Evolutionary conservation across 2,329 filamentous ascomycete species (phyloP), one percentile per base, ranked within the genome.

Genomic region (Penicillium occitanis): DNA sequence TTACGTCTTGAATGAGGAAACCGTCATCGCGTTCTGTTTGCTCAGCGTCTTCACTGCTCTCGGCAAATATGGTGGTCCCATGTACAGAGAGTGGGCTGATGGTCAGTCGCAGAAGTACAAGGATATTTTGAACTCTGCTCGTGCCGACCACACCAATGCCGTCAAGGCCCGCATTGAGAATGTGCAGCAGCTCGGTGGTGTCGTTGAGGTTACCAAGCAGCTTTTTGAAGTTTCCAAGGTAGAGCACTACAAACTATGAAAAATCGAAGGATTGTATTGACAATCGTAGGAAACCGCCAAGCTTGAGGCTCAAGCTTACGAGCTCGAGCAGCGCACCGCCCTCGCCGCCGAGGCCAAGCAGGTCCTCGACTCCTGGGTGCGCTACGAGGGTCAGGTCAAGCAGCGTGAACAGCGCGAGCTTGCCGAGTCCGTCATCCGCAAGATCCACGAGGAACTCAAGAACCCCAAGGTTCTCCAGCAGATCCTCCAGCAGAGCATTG

Each of bases 1-100:
- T 86, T 98, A 97, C 84, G 93, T 99, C 80, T 87, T 99, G 83
- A 99, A 99, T 85, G 95, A 99, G 87, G 95, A 99, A 86, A 91
- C 93, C 70, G 91, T 99, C 78, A 91, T 96, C 77, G 91, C 92
- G 72, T 88, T 99, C 84, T 95, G 91, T 81, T 86, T 99, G 76
- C 85, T 98, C 78, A 92, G 90, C 79, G 91, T 98, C 78, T 99
- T 96, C 90, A 90, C 86, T 77, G 92, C 89, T 69, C 87, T 97
- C 75, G 94, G 92, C 84, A 95, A 96, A 83, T 97, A 92, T 80
- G 93, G 91, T 76, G 95, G 94, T 65, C 95, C 95, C 68, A 85
- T 90, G 81, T 98, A 98, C 88, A 88, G 85, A 79, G 88, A 94
- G 81, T 99, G 95, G 92, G 94, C 95, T 67, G 87, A 96, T 79